phyloP scores from a whole-genome alignment of 805 yeast species.

The Ogataea corticis region DNA sequence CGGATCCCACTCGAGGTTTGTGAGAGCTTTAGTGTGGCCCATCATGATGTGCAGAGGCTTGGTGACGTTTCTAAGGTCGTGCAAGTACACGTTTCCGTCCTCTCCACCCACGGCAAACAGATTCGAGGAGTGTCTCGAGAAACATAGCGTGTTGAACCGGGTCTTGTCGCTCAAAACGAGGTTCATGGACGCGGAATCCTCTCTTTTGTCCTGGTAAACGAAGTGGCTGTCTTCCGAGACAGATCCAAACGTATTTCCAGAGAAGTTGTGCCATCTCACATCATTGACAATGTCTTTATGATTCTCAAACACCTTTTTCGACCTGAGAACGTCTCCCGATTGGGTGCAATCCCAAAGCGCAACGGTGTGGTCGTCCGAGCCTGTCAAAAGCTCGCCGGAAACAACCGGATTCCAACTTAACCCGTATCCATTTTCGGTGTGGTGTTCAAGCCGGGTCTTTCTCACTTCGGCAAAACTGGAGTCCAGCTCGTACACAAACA shows the following conservation, averaged over 20 bases:
- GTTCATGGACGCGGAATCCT: conserved; percentile 24
- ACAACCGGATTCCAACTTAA: conserved; percentile 59
- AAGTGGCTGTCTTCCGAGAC: conserved; percentile 71
- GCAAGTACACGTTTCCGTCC: conserved; percentile 63
- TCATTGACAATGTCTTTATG: conserved; percentile 72
- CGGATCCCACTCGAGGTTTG: conserved; percentile 76
- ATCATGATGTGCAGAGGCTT: conserved; percentile 66
- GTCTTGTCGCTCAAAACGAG: conserved; percentile 30
- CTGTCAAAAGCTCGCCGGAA: conserved; percentile 54
- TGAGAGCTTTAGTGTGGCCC: conserved; percentile 77
- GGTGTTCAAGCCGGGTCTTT: conserved; percentile 45
- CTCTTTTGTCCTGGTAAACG: conserved; percentile 54
- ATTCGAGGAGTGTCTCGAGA: conserved; percentile 60
- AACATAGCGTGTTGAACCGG: conserved; percentile 63
- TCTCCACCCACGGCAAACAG: conserved; percentile 70
- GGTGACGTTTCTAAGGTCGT: conserved; percentile 51
- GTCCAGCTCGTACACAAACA: conserved; percentile 50
- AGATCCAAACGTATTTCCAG: conserved; percentile 57
- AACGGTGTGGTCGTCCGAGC: conserved; percentile 65
- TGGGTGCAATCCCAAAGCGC: conserved; percentile 58
- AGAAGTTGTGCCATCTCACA: conserved; percentile 66
- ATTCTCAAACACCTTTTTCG: conserved; percentile 33
- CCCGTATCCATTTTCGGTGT: conserved; percentile 72
- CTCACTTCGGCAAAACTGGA: conserved; percentile 19
- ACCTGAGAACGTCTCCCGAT: conserved; percentile 16